Evolutionary conservation across 2,329 filamentous ascomycete genomes (phyloP), one percentile per base, ranked within the genome.

Genomic region (Ceratocystis smalleyi): DNA sequence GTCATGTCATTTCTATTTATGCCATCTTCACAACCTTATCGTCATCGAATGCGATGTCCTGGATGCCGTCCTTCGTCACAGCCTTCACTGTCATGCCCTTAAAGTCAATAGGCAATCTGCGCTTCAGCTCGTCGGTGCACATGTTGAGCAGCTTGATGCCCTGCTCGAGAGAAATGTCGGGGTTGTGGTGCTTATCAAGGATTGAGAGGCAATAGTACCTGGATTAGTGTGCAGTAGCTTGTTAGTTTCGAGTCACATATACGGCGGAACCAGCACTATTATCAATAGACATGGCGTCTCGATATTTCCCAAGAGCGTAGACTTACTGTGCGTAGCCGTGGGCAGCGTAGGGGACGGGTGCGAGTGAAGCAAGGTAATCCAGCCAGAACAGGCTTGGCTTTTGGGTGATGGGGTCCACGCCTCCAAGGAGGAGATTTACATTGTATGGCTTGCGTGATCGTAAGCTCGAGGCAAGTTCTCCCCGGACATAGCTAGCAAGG

Each of bases 161-260:
- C 75, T 95, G 83, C 68, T 88, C 91, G 64, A 94, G 85, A 67
- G 82, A 83, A 75, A 99, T 97, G 72, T 96, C 87, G 59, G 94
- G 92, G 72, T 96, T 89, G 75, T 99, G 94, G 75, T 99, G 94
- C 80, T 99, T 99, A 79, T 99, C 94, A 62, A 99, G 84, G 70
- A 96, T 95, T 5, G 90, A 95, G 67, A 99, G 82, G 75, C 94
- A 99, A 81, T 99, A 99, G 81, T 97, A 97, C 77, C 86, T 90
- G 68, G 43, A 27, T 12, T 61, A 10, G 64, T 67, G 43, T 19
- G 3, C 49, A 22, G 32, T 60, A 19, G 43, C 30, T 32, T 35
- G 54, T 57, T 8, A 57, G 47, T 51, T 27, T 27, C 19, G 10
- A 40, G 35, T 15, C 10, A 40, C 35, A 40, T 40, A 5, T 40